phyloP scores from a whole-genome alignment of 2,329 filamentous ascomycete species.

The Cyphellophora attinorum region DNA sequence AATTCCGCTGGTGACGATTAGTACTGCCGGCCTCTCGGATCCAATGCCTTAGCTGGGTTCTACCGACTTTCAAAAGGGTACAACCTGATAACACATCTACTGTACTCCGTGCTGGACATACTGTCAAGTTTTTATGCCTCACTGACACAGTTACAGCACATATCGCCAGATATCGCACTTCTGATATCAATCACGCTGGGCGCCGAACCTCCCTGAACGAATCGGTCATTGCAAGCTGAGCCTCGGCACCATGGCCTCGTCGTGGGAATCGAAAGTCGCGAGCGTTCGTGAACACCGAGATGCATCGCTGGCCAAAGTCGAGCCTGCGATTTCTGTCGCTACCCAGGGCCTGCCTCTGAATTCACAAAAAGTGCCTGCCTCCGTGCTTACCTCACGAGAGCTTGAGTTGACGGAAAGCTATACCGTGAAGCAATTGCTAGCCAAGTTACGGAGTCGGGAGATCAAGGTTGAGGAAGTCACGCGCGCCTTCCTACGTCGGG shows the following conservation, averaged over 20 bases:
- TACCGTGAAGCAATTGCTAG: conserved; percentile 32
- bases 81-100: too few species aligned
- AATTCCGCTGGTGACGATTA: too few species aligned
- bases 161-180: too few species aligned
- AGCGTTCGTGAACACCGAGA: conserved; percentile 15
- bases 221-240: too few species aligned
- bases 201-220: too few species aligned
- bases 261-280: conserved; percentile 16
- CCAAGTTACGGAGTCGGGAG: conserved; percentile 33
- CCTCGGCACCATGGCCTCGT: not conserved
- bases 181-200: too few species aligned
- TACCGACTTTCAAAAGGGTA: too few species aligned
- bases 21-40: too few species aligned
- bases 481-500: conserved; percentile 46
- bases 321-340: conserved; percentile 14
- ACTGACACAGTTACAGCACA: too few species aligned
- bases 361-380: conserved; percentile 35
- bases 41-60: too few species aligned
- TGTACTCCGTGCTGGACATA: too few species aligned
- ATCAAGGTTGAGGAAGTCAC: conserved; percentile 36
- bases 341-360: conserved; percentile 13
- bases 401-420: conserved; percentile 40
- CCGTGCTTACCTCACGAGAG: conserved; percentile 38
- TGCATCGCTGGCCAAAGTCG: conserved; percentile 16
- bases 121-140: too few species aligned